Conservation (phyloP, 2,329 filamentous ascomycete species). For the Alternaria angustiovoidea region DNA sequence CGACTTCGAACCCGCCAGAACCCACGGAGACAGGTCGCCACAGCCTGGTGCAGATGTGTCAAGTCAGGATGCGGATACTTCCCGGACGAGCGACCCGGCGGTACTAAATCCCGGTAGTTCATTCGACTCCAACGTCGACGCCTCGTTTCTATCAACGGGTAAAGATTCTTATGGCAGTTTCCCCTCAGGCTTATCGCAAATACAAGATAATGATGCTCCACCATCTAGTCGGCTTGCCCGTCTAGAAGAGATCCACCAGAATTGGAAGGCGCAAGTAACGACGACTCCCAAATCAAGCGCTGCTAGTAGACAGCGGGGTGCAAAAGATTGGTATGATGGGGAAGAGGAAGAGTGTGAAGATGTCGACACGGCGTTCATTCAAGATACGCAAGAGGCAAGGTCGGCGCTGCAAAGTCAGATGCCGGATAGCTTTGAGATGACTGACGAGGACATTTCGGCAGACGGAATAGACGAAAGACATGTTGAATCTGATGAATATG, state of each 20-base stretch:
- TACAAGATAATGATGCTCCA: background rate
- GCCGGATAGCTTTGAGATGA: constrained; percentile 31
- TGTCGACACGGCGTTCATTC: constrained; percentile 42
- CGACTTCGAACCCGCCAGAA: constrained; percentile 39
- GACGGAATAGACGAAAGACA: background rate
- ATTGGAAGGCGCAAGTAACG: constrained; percentile 28
- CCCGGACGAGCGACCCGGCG: background rate
- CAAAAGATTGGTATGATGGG: background rate
- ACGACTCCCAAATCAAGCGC: constrained; percentile 18
- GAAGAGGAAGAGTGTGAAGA: background rate
- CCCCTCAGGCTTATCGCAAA: constrained; percentile 23
- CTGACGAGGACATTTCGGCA: constrained; percentile 25
- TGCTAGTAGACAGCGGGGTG: background rate
- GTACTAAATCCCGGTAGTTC: background rate
- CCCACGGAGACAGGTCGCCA: background rate
- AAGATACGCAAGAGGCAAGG: constrained; percentile 55
- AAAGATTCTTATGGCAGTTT: constrained; percentile 48
- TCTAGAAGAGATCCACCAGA: constrained; percentile 36
- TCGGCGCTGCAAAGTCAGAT: constrained; percentile 54
- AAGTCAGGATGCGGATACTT: background rate
- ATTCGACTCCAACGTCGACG: background rate
- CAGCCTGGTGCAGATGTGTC: background rate
- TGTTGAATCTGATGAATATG: constrained; percentile 1
- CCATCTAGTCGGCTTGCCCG: constrained; percentile 34
- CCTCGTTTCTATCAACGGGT: constrained; percentile 23